Percentiles rank a stretch among this genome's conserved stretches.
Evolutionary conservation across 371 early-diverging fungal species (phyloP).

Genomic region (Smittium mucronatum): DNA sequence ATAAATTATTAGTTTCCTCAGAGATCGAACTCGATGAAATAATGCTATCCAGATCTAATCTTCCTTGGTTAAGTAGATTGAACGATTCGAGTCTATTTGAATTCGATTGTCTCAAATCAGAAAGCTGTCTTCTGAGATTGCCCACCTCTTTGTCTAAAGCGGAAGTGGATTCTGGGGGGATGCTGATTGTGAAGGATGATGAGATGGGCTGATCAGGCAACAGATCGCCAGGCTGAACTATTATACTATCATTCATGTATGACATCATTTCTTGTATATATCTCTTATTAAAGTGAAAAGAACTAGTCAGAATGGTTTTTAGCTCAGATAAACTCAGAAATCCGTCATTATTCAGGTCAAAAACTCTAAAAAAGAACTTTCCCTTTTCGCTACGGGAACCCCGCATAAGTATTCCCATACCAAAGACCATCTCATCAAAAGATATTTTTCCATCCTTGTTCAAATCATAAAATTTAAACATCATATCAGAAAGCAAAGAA

Average conservation of each 20-base stretch:
- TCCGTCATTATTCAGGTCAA: slow-evolving; percentile 84
- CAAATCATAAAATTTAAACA: slow-evolving; percentile 81
- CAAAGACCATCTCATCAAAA: slow-evolving; percentile 72
- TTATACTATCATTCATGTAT: slow-evolving; percentile 45
- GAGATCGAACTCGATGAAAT: background rate
- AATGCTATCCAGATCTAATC: background rate
- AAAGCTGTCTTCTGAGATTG: slow-evolving; percentile 19
- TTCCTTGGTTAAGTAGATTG: slow-evolving; percentile 2
- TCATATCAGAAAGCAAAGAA: slow-evolving; percentile 71
- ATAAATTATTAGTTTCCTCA: too few relatives aligned
- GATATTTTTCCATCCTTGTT: slow-evolving; percentile 59
- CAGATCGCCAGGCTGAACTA: slow-evolving; percentile 32
- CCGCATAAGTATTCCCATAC: slow-evolving; percentile 68
- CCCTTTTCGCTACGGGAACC: slow-evolving; percentile 73
- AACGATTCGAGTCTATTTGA: slow-evolving; percentile 2
- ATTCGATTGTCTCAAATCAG: slow-evolving; percentile 13
- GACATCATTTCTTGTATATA: slow-evolving; percentile 87
- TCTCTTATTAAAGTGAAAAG: slow-evolving; percentile 78
- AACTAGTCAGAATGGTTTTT: slow-evolving; percentile 78
- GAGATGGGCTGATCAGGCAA: slow-evolving; percentile 84
- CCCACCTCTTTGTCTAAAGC: slow-evolving; percentile 24
- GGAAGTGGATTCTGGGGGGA: slow-evolving; percentile 35
- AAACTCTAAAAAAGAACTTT: slow-evolving; percentile 54
- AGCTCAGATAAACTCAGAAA: slow-evolving; percentile 72
- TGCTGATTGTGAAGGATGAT: slow-evolving; percentile 77